These are phyloP conservation scores for Pseudomicrostroma phylloplanum DNA, from an alignment of 1,284 basidiomycete species.

Conservation along the genomic window DNA sequence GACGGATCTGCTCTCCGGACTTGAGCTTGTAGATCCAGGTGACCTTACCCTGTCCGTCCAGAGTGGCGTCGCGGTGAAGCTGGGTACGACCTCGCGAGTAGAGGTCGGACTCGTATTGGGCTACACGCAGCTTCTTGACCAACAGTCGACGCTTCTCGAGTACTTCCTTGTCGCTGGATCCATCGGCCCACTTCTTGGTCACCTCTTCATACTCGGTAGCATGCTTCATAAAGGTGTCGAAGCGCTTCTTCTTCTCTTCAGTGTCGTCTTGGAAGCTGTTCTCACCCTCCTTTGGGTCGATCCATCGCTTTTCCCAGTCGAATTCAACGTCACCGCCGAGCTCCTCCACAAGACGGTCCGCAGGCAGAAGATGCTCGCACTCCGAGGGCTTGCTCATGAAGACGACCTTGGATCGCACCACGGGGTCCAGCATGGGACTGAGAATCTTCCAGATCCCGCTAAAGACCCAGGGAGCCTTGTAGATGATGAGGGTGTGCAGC, in stretches of 20 bases:
- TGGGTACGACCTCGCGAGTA: conserved; percentile 44
- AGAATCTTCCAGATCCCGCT: conserved; percentile 48
- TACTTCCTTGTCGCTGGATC: conserved; percentile 22
- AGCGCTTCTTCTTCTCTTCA: conserved; percentile 21
- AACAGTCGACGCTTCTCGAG: conserved; percentile 37
- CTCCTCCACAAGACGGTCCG: conserved; percentile 27
- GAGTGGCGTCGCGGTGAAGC: conserved; percentile 49
- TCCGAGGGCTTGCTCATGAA: conserved; percentile 42
- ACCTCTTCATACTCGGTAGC: conserved; percentile 44
- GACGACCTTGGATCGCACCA: conserved; percentile 27
- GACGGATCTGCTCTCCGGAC: conserved; percentile 33
- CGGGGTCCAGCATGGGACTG: conserved; percentile 35
- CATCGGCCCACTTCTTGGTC: conserved; percentile 46
- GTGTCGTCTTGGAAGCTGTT: conserved; percentile 35
- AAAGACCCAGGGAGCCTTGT: conserved; percentile 53
- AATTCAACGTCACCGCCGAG: conserved; percentile 31
- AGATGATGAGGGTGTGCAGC: conserved; percentile 49
- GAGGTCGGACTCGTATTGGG: conserved; percentile 49
- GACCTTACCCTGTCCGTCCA: conserved; percentile 45
- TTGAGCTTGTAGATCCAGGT: conserved; percentile 47
- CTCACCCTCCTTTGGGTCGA: conserved; percentile 41
- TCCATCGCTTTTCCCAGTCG: conserved; percentile 24
- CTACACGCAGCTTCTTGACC: conserved; percentile 47
- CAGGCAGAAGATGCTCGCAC: conserved; percentile 32
- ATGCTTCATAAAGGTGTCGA: conserved; percentile 38